A percentile compares a stretch with the other conserved stretches of the same genome.
Evolutionary conservation across 768 basidiomycete species (phyloP).

Genomic region (Lactifluus pinguis): DNA sequence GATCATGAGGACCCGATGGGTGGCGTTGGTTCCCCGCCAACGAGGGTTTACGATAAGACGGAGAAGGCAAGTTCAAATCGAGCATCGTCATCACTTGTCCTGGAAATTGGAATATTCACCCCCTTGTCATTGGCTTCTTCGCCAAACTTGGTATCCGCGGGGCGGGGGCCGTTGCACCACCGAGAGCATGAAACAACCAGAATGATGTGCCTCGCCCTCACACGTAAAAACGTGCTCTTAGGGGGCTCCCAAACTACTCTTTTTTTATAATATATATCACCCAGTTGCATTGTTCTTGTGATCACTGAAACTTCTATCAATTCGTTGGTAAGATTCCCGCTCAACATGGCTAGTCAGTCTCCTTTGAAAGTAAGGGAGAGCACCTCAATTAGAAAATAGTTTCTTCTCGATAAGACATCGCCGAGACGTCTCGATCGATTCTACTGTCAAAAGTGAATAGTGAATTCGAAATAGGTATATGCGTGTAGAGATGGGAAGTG

Average conservation of each 20-base stretch:
- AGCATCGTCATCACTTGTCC: not conserved
- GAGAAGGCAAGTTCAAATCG: not conserved
- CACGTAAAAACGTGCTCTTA: conserved; percentile 4
- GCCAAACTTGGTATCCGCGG: not conserved
- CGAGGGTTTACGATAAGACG: not conserved
- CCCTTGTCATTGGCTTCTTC: not conserved
- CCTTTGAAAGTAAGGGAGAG: not conserved
- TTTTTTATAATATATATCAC: not conserved
- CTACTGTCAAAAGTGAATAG: not conserved
- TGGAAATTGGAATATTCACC: not conserved
- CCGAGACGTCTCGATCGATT: not conserved
- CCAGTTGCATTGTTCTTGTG: not conserved
- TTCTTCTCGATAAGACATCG: not conserved
- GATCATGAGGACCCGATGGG: not conserved
- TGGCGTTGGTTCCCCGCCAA: not conserved
- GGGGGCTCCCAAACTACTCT: not conserved
- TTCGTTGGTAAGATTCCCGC: not conserved
- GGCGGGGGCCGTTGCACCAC: not conserved
- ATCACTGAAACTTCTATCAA: not conserved
- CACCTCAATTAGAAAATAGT: not conserved
- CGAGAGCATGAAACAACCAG: not conserved
- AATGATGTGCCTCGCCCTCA: not conserved
- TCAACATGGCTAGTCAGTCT: not conserved
- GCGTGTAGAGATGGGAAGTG: not conserved
- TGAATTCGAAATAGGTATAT: not conserved